A percentile compares a stretch with the other conserved stretches of the same genome.
Conservation (phyloP, 345 rosid species). For the Brassica cretica region DNA sequence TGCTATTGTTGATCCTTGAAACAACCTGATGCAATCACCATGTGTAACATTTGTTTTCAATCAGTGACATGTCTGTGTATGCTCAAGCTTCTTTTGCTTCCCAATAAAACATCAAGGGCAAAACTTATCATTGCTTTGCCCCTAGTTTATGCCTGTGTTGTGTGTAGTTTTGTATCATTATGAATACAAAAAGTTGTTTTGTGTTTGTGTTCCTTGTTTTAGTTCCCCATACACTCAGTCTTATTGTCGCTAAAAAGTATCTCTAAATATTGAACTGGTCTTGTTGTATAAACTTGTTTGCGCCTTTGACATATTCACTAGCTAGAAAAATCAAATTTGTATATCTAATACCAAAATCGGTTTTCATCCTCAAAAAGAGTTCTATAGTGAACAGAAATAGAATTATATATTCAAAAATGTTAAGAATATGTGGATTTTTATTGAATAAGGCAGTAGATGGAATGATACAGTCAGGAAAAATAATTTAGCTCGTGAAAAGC, state of each 20-base stretch:
- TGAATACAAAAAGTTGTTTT: too few relatives aligned
- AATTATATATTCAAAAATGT: neutral
- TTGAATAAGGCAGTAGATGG: neutral
- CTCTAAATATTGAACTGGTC: too few relatives aligned
- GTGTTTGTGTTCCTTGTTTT: too few relatives aligned
- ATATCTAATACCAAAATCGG: neutral
- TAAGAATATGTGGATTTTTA: too few relatives aligned
- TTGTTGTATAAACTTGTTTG: too few relatives aligned
- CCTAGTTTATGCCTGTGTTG: neutral
- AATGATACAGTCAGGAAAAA: too few relatives aligned
- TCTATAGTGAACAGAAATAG: neutral
- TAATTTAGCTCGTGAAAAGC: neutral
- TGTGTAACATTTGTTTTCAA: neutral
- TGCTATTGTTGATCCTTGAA: constrained; percentile 13
- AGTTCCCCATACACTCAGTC: too few relatives aligned
- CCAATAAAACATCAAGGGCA: neutral
- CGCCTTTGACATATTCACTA: too few relatives aligned
- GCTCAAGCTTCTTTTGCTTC: neutral
- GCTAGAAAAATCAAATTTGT: too few relatives aligned
- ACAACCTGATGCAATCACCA: neutral
- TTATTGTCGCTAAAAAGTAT: too few relatives aligned
- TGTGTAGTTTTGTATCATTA: too few relatives aligned
- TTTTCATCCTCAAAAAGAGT: neutral
- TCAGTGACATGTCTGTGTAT: neutral
- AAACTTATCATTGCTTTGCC: neutral